phyloP scores from a whole-genome alignment of 2,329 filamentous ascomycete genomes.

The Aspergillus persii region DNA sequence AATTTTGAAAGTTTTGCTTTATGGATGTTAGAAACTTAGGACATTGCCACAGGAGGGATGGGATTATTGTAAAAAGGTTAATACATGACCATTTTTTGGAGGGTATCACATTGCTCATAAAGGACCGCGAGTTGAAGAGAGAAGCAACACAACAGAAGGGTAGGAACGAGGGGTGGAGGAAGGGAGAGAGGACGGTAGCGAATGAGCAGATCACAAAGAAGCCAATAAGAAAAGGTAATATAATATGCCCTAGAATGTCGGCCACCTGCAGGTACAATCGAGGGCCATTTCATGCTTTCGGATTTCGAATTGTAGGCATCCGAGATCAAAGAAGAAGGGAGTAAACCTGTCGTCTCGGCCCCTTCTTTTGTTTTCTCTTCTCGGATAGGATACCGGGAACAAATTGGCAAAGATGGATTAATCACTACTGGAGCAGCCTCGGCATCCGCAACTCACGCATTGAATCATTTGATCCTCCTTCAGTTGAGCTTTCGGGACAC shows the following conservation, averaged over 20 bases:
- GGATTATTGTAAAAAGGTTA: background rate
- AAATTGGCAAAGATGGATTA: conserved; percentile 34
- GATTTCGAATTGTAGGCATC: too few relatives aligned
- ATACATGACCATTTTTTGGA: conserved; percentile 3
- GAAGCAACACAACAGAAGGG: background rate
- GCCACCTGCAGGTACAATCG: too few relatives aligned
- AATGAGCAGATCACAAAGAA: background rate
- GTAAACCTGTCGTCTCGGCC: too few relatives aligned
- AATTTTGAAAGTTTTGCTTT: background rate
- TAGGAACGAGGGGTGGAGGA: background rate
- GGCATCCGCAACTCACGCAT: conserved; percentile 92
- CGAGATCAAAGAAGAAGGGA: too few relatives aligned
- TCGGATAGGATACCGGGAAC: background rate
- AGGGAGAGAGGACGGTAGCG: background rate
- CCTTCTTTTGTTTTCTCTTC: background rate
- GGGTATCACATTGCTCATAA: conserved; percentile 20
- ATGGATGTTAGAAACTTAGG: background rate
- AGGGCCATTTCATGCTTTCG: too few relatives aligned
- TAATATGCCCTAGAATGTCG: too few relatives aligned
- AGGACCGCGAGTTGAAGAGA: background rate
- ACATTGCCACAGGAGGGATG: background rate
- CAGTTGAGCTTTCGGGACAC: conserved; percentile 83
- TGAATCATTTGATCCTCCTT: conserved; percentile 89
- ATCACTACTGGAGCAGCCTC: conserved; percentile 84
- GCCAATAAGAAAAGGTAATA: too few relatives aligned